Conservation (phyloP, 1,284 basidiomycete genomes). For the Puccinia polysora region DNA sequence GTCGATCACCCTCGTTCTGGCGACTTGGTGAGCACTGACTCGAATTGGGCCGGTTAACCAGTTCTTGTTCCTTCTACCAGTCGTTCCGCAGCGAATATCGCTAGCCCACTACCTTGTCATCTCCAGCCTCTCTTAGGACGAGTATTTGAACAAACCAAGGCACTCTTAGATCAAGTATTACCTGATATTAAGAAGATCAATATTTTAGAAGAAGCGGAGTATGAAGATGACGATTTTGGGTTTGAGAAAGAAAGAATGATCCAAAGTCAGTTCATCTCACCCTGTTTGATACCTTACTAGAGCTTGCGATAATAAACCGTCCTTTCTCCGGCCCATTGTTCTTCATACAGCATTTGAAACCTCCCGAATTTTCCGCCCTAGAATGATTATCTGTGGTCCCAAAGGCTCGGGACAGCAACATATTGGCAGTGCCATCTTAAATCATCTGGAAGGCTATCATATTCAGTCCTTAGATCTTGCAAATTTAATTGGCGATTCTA, state of each 20-base stretch:
- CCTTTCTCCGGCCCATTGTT: neutral
- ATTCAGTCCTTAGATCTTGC: conserved; percentile 90
- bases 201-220: conserved; percentile 86
- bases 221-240: conserved; percentile 58
- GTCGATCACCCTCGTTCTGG: conserved; percentile 50
- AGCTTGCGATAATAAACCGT: neutral
- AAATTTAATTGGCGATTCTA: conserved; percentile 80
- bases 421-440: conserved; percentile 81
- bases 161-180: conserved; percentile 59
- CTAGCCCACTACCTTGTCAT: conserved; percentile 76
- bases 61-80: conserved; percentile 91
- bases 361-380: conserved; percentile 80
- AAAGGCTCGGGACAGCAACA: conserved; percentile 85
- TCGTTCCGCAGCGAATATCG: conserved; percentile 77
- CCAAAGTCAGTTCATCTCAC: conserved; percentile 62
- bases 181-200: conserved; percentile 54
- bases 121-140: conserved; percentile 72
- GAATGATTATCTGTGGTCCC: conserved; percentile 76
- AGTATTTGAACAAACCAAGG: conserved; percentile 67
- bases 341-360: conserved; percentile 73
- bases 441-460: conserved; percentile 92
- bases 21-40: neutral
- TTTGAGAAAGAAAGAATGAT: conserved; percentile 63
- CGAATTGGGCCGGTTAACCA: conserved; percentile 52
- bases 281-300: neutral